Evolutionary conservation across 1,284 basidiomycete genomes (phyloP).

Genomic region (Moniliophthora roreri): DNA sequence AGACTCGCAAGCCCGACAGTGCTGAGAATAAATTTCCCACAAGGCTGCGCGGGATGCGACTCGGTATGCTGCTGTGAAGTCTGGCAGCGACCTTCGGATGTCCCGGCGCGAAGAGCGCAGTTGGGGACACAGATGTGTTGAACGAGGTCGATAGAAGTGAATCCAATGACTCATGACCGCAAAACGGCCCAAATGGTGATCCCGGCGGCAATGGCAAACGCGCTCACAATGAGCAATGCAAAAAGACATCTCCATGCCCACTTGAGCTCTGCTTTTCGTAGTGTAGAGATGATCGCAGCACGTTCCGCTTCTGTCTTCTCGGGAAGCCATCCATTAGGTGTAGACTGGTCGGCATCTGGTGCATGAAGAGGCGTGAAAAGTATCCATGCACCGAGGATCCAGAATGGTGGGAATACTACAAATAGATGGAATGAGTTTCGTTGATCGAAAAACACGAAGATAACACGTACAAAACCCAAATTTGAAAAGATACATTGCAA

Average conservation of each 20-base stretch:
- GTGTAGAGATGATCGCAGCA: constrained; percentile 35
- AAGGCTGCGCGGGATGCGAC: too few species aligned
- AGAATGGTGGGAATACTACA: constrained; percentile 50
- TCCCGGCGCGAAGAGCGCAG: too few species aligned
- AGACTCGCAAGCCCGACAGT: too few species aligned
- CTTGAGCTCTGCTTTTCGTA: constrained; percentile 35
- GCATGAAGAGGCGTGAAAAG: constrained; percentile 38
- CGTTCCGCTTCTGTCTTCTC: constrained; percentile 44
- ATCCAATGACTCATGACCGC: too few species aligned
- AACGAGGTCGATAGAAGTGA: too few species aligned
- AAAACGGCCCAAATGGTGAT: constrained; percentile 12
- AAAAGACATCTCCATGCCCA: constrained; percentile 40
- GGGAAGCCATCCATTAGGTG: constrained; percentile 37
- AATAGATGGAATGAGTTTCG: not conserved
- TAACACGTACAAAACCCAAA: constrained; percentile 39
- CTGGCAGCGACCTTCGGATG: too few species aligned
- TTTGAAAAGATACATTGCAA: constrained; percentile 43
- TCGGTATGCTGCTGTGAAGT: too few species aligned
- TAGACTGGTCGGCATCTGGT: constrained; percentile 22
- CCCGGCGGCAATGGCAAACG: constrained; percentile 19
- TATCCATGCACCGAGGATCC: constrained; percentile 47
- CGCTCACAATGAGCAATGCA: constrained; percentile 23
- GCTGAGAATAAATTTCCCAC: too few species aligned
- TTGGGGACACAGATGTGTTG: too few species aligned
- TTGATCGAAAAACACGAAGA: not conserved